Conservation (phyloP, 495 filamentous ascomycete species). For the Tuber calosporum region DNA sequence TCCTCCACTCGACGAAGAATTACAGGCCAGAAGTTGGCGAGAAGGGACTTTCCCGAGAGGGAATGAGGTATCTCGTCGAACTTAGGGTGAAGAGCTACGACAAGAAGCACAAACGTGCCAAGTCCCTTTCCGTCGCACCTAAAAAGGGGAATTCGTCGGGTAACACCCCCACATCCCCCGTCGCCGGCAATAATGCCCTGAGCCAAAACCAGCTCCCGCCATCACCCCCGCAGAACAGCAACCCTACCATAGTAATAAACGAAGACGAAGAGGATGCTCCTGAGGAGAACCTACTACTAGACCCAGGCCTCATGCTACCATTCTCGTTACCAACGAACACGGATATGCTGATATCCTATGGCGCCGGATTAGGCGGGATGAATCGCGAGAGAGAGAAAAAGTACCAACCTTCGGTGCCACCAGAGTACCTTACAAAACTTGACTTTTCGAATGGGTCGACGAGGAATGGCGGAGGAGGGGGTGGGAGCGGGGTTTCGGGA, state of each 20-base stretch:
- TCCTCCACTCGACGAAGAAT: slow-evolving; percentile 86
- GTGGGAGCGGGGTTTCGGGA: slow-evolving; percentile 8
- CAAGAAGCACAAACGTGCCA: slow-evolving; percentile 29
- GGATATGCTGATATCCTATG: slow-evolving; percentile 93
- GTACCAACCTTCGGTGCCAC: slow-evolving; percentile 92
- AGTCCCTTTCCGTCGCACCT: slow-evolving; percentile 26
- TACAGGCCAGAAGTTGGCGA: slow-evolving; percentile 94
- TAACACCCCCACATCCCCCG: slow-evolving; percentile 30
- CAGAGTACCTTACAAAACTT: slow-evolving; percentile 84
- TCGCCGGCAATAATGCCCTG: not conserved
- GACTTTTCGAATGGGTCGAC: slow-evolving; percentile 51
- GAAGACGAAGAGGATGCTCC: slow-evolving; percentile 53
- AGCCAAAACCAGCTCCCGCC: slow-evolving; percentile 7
- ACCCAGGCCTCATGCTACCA: slow-evolving; percentile 86
- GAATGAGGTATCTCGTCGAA: slow-evolving; percentile 74
- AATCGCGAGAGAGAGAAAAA: slow-evolving; percentile 88
- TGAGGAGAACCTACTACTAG: slow-evolving; percentile 67
- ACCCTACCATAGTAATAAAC: slow-evolving; percentile 26
- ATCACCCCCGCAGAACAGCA: slow-evolving; percentile 17
- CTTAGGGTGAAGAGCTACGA: slow-evolving; percentile 54
- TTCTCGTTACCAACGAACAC: slow-evolving; percentile 92
- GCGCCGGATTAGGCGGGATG: slow-evolving; percentile 85
- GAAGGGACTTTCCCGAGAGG: slow-evolving; percentile 76
- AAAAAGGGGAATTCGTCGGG: slow-evolving; percentile 8
- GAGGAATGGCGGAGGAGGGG: slow-evolving; percentile 20